Conservation (phyloP, 352 stramenopile genomes). For the Phytopythium boreale region DNA sequence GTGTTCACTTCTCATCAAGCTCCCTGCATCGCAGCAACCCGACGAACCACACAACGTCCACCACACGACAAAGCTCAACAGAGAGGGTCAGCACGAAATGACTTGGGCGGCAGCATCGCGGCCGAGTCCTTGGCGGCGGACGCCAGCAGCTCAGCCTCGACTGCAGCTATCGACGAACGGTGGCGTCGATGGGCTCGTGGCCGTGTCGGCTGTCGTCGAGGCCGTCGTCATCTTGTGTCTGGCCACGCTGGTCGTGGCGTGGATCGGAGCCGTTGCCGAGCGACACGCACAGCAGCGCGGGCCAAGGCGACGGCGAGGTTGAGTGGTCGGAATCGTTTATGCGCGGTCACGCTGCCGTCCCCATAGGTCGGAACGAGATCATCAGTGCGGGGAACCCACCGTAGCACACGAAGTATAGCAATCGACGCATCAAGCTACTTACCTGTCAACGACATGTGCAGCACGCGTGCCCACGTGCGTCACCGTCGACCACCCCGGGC, state of each 20-base stretch:
- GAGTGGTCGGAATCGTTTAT: neutral
- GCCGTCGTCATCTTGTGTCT: neutral
- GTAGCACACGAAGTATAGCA: neutral
- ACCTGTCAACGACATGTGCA: too few species aligned
- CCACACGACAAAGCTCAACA: too few species aligned
- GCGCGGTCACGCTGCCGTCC: neutral
- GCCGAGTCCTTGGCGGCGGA: neutral
- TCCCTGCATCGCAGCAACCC: too few species aligned
- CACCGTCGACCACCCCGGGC: too few species aligned
- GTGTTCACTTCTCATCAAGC: too few species aligned
- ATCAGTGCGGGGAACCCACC: neutral
- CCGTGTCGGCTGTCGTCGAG: neutral
- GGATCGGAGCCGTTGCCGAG: neutral
- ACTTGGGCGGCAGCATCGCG: neutral
- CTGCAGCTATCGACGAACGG: neutral
- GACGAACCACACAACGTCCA: too few species aligned
- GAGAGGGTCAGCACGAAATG: too few species aligned
- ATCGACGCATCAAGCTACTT: too few species aligned
- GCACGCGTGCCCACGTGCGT: too few species aligned
- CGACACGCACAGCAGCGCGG: too few species aligned
- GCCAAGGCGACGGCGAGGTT: neutral
- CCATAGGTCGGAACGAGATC: neutral
- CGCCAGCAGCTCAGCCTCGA: neutral
- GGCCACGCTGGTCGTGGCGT: neutral
- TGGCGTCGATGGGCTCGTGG: neutral